Conservation (phyloP, 768 basidiomycete genomes). For the Tylopilus sp. region DNA sequence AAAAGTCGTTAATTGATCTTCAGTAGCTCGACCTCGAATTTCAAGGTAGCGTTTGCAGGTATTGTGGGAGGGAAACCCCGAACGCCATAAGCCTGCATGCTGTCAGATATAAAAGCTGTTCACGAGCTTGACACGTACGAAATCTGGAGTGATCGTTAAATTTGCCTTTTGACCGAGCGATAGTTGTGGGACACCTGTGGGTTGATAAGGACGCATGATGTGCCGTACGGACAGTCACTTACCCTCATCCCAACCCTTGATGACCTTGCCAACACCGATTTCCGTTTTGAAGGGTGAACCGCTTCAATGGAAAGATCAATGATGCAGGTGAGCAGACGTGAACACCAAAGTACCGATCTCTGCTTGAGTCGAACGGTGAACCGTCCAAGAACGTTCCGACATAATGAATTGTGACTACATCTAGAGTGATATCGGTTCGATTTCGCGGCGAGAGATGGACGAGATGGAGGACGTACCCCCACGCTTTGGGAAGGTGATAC, state of each 20-base stretch:
- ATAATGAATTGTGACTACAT: constrained; percentile 76
- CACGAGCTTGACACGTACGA: constrained; percentile 44
- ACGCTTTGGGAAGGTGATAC: constrained; percentile 56
- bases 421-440: constrained; percentile 37
- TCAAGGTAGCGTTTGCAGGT: constrained; percentile 69
- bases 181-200: constrained; percentile 68
- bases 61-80: constrained; percentile 80
- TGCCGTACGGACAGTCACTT: constrained; percentile 16
- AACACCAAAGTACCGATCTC: constrained; percentile 54
- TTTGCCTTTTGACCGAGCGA: constrained; percentile 73
- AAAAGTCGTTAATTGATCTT: constrained; percentile 50
- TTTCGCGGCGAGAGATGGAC: constrained; percentile 1
- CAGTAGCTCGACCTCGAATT: constrained; percentile 82
- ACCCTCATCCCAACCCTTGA: constrained; percentile 92
- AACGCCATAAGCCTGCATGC: constrained; percentile 60
- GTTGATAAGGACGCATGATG: not conserved
- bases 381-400: constrained; percentile 68
- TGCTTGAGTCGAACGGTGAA: constrained; percentile 68
- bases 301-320: constrained; percentile 35
- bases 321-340: not conserved
- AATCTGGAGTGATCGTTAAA: constrained; percentile 71
- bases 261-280: constrained; percentile 80
- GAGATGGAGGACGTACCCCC: constrained; percentile 53
- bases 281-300: constrained; percentile 57
- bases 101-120: constrained; percentile 2